Evolutionary conservation across 2,329 filamentous ascomycete species (phyloP).

Genomic region (Alternaria tenuissima): DNA sequence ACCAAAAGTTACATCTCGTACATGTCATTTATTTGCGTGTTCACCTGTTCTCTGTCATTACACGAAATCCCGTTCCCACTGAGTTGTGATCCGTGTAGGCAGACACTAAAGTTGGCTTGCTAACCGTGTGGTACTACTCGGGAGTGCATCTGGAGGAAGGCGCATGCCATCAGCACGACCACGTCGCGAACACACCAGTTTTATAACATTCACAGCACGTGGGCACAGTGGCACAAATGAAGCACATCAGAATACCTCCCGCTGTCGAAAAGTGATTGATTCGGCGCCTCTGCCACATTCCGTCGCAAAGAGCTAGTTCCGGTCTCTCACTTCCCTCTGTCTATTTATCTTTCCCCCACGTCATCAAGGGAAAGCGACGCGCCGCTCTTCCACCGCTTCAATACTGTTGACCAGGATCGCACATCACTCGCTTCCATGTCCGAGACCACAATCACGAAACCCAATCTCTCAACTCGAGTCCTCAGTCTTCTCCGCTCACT

Average conservation of each 20-base stretch:
- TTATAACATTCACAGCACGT: slow-evolving; percentile 2
- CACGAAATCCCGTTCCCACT: neutral
- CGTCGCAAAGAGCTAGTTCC: neutral
- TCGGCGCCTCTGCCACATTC: neutral
- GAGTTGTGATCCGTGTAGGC: neutral
- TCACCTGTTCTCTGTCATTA: neutral
- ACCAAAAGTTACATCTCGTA: neutral
- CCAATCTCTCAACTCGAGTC: neutral
- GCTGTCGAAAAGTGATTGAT: neutral
- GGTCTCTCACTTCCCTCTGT: too few relatives aligned
- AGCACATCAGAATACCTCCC: neutral
- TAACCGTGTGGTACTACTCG: neutral
- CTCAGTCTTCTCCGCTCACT: neutral
- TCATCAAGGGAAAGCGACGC: neutral
- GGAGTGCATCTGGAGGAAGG: neutral
- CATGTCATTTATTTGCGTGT: neutral
- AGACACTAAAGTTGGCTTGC: neutral
- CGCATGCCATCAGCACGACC: neutral
- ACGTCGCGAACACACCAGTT: neutral
- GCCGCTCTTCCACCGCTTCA: neutral
- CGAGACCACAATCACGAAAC: neutral
- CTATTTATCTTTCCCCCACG: neutral
- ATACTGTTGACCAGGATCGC: neutral
- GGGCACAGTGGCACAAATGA: neutral
- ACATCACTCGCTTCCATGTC: neutral